phyloP scores from a whole-genome alignment of 2,329 filamentous ascomycete genomes.

The Oidium heveae region DNA sequence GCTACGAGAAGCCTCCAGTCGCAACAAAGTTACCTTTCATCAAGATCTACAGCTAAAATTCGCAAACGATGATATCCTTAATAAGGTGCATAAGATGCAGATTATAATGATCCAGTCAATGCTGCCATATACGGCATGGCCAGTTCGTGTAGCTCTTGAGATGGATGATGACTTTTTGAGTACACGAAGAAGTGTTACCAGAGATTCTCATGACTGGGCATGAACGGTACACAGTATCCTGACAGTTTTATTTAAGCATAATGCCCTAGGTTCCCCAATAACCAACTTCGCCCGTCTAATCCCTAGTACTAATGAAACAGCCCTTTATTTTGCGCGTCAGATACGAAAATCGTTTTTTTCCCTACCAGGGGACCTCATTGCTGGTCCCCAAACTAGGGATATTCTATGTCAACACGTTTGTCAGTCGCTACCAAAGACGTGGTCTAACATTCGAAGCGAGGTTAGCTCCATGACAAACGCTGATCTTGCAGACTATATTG shows the following conservation, averaged over 20 bases:
- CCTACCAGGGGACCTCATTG: background rate
- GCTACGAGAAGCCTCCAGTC: no score
- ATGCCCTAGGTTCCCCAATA: background rate
- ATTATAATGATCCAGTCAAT: no score
- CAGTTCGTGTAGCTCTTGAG: no score
- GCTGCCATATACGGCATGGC: no score
- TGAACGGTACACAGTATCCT: background rate
- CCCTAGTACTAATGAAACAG: background rate
- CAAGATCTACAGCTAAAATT: background rate
- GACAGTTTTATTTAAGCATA: background rate
- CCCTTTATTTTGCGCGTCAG: background rate
- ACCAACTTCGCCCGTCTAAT: background rate
- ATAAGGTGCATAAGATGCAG: background rate
- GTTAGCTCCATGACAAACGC: background rate
- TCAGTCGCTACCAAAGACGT: background rate
- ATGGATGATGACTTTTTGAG: background rate
- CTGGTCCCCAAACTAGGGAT: background rate
- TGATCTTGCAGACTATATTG: background rate
- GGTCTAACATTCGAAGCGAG: background rate
- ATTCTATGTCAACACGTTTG: background rate
- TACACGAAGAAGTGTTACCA: background rate
- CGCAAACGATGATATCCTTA: background rate
- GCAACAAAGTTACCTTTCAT: no score
- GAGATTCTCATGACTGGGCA: background rate
- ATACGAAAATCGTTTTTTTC: background rate